A percentile compares a stretch with the other conserved stretches of the same genome.
These are phyloP conservation scores for Boletus tomentosulus DNA, from an alignment of 768 basidiomycete genomes.

Conservation along the genomic window DNA sequence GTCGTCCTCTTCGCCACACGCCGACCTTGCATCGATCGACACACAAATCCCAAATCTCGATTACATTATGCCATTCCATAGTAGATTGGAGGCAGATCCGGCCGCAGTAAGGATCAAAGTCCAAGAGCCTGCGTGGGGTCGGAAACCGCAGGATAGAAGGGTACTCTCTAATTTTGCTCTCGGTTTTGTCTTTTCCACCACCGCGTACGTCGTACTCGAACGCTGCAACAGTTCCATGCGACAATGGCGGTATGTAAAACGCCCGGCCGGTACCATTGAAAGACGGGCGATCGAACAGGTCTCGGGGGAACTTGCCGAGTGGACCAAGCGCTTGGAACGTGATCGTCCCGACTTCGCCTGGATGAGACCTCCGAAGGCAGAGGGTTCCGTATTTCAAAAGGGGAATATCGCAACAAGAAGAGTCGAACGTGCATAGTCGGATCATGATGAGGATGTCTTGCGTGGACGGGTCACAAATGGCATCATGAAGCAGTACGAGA, in stretches of 20 bases:
- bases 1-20: neutral
- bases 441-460: constrained; percentile 13
- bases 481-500: constrained; percentile 10
- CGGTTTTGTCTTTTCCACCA: too few relatives aligned
- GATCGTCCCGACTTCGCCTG: constrained; percentile 5
- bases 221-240: neutral
- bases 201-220: constrained; percentile 13
- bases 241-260: neutral
- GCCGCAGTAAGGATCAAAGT: constrained; percentile 19
- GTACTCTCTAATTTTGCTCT: neutral
- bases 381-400: constrained; percentile 6
- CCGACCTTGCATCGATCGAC: neutral
- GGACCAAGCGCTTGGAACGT: constrained; percentile 1
- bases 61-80: neutral
- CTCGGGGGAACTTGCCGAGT: neutral
- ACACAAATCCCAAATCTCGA: constrained; percentile 12
- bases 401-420: neutral
- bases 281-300: constrained; percentile 8
- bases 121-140: neutral
- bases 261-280: constrained; percentile 10
- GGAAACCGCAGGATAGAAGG: neutral
- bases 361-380: neutral
- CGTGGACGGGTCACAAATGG: constrained; percentile 3
- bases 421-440: neutral
- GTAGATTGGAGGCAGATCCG: constrained; percentile 9